Evolutionary conservation across 1,139 yeast genomes (phyloP).

Genomic region (Ashbya aceris): DNA sequence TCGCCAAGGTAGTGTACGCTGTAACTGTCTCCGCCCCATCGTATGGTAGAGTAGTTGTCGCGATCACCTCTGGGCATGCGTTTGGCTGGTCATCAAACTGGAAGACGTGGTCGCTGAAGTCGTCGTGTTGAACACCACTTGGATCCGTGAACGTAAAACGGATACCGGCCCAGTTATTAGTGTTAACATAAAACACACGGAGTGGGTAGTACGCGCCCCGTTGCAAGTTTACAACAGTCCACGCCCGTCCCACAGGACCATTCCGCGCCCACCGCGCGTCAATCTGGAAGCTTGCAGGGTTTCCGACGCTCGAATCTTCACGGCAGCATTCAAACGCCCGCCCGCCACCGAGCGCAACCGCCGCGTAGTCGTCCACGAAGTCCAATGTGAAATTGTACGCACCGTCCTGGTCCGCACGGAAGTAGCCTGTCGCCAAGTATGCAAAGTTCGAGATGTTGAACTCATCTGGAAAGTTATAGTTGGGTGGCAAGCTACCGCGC

Average conservation of each 20-base stretch:
- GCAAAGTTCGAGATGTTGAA: conserved; percentile 12
- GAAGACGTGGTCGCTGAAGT: conserved; percentile 8
- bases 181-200: conserved; percentile 14
- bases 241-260: conserved; percentile 4
- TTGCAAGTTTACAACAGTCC: conserved; percentile 5
- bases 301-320: background rate
- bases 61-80: conserved; percentile 1
- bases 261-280: conserved; percentile 8
- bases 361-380: conserved; percentile 13
- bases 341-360: conserved; percentile 13
- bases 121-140: conserved; percentile 9
- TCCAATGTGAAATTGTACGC: conserved; percentile 8
- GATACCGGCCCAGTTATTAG: conserved; percentile 12
- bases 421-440: conserved; percentile 12
- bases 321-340: conserved; percentile 12
- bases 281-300: conserved; percentile 9
- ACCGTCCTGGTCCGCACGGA: conserved; percentile 12
- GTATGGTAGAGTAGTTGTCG: conserved; percentile 6
- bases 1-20: conserved; percentile 9
- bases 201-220: conserved; percentile 15
- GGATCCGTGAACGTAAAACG: conserved; percentile 12
- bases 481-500: conserved; percentile 7
- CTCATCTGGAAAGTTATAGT: conserved; percentile 8
- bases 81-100: conserved; percentile 6
- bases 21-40: conserved; percentile 6